phyloP scores from a whole-genome alignment of 768 basidiomycete genomes.

The Sarcodon aspratus region DNA sequence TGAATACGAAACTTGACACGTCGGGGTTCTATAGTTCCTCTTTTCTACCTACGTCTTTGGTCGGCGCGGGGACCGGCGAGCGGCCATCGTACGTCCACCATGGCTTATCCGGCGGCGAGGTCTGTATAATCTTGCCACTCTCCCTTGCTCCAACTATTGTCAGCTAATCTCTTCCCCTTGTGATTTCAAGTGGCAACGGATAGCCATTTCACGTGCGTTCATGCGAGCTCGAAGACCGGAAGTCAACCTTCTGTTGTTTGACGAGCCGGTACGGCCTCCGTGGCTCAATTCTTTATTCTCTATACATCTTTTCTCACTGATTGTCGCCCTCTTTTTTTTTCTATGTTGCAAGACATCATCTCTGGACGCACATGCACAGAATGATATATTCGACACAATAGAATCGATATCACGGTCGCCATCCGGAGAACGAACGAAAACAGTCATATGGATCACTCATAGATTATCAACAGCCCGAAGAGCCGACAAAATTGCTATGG shows the following conservation, averaged over 20 bases:
- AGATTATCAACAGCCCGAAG: conserved; percentile 70
- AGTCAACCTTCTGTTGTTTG: conserved; percentile 72
- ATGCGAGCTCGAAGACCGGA: conserved; percentile 70
- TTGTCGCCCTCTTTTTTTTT: not conserved
- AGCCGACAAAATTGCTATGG: conserved; percentile 81
- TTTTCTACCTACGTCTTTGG: conserved; percentile 19
- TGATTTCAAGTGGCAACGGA: conserved; percentile 72
- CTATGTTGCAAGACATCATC: conserved; percentile 49
- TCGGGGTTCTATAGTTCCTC: conserved; percentile 39
- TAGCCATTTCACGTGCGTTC: conserved; percentile 80
- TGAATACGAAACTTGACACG: conserved; percentile 62
- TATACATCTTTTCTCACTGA: not conserved
- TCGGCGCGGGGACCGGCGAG: conserved; percentile 20
- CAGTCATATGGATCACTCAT: conserved; percentile 78
- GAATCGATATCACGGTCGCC: conserved; percentile 49
- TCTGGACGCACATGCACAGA: conserved; percentile 71
- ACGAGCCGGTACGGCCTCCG: conserved; percentile 57
- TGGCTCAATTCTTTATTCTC: not conserved
- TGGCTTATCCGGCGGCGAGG: conserved; percentile 80
- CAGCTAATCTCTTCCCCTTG: conserved; percentile 1
- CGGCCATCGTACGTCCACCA: conserved; percentile 32
- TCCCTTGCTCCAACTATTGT: not conserved
- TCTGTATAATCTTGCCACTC: conserved; percentile 19
- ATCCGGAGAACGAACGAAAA: conserved; percentile 48
- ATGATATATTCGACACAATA: conserved; percentile 68